Evolutionary conservation across 1,284 basidiomycete species (phyloP), one percentile per base, ranked within the genome.

Genomic region (Afroboletus lepidellus): DNA sequence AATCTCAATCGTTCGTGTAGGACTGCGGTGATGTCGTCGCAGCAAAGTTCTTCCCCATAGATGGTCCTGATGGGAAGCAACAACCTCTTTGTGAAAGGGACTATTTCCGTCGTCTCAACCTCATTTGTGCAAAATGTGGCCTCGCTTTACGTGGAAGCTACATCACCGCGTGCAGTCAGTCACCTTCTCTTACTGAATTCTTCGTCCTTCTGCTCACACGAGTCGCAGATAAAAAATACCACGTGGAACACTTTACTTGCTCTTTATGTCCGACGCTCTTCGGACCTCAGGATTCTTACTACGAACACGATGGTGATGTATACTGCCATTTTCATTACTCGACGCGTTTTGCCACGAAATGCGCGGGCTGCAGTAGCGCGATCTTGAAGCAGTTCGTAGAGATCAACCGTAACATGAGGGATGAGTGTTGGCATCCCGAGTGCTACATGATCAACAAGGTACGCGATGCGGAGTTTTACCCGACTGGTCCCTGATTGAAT

Each of bases 381-480:
- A 99, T 99, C 59, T 76, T 99, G 62, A 99, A 99, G 74, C 96
- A 99, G 70, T 99, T 98, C 66, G 96, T 99, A 56, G 96, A 99
- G 75, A 98, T 99, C 75, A 99, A 99, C 67, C 83, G 96, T 57
- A 99, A 98, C 74, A 93, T 92, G 79, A 82, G 87, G 53, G 94
- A 99, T 74, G 97, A 99, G 75, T 98, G 97, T 69, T 99, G 97
- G 96, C 96, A 99, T 80, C 96, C 96, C 46, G 96, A 99, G 73
- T 99, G 96, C 72, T 98, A 99, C 73, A 98, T 99, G 95, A 98
- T 99, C 64, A 96, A 98, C 75, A 98, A 97, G 80, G 92, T 93
- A 54, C 51, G 77, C 62, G 15, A 29, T 48, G 6, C 30, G n/a
- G 34, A 41, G 41, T 36, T 47, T 13, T 16, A 5, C 34, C 38